Base-by-base conservation (phyloP, 1,284 basidiomycete genomes). In the Ustilago bromivora region DNA sequence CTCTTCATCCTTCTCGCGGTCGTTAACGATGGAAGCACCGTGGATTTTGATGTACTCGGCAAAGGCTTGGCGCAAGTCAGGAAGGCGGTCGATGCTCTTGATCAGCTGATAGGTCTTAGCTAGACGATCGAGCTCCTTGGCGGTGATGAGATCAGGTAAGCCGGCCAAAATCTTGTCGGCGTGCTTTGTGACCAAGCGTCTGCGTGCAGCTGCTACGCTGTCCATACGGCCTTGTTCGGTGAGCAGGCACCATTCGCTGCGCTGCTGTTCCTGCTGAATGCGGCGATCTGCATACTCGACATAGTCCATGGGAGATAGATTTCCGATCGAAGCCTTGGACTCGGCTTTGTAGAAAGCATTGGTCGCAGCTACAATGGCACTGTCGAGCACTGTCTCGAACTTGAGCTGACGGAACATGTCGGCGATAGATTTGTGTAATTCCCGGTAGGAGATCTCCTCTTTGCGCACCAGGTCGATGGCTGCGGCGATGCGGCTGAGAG, bases 1-100 rank as follows among this genome's bases (percentile, higher is more conserved):
- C n/a, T 75, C 63, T 47, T 83, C 82, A 54, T 83, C 82, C 47
- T 65, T 70, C 12, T 58, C 70, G 35, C 74, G 70, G 51, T 84
- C 83, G 34, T 71, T 66, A 54, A 84, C 82, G 51, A 84, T 82
- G 35, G 68, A 51, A 13, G 69, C 66, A 11, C 78, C 81, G 9
- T 69, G 64, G 10, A 41, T 51, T 51, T 71, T 69, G 72, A 83
- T 80, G 62, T 78, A 76, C 28, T 68, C 69, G 23, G 54, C 68
- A 32, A 82, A 84, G 7, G 58, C 72, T 31, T 59, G 67, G 49
- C 80, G 72, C 23, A 84, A 57, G 15, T 69, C 65, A 15, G 78
- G 1, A 23, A 81, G 69, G 17, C 61, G 61, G 31, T 53, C 55
- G 51, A 80, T 75, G 64, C 76, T 65, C 49, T 66, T 52, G 47